Evolutionary conservation across 1,284 basidiomycete species (phyloP), one percentile per base, ranked within the genome.

Genomic region (Sporisorium iseilematis-ciliati): DNA sequence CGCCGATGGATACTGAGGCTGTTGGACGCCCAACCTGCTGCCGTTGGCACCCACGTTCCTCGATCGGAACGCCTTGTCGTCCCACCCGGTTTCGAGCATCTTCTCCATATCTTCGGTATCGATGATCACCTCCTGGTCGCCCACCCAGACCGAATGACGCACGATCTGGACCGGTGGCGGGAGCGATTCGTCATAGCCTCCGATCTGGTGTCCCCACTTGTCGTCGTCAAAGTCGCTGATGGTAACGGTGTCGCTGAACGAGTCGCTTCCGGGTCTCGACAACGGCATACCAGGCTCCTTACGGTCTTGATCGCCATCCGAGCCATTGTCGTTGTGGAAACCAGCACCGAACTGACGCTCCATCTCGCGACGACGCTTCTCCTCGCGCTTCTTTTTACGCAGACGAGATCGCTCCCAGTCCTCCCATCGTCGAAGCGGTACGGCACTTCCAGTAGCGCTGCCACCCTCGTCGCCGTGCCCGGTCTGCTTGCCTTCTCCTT

Each of bases 401-500:
- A 98, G 88, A 38, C 96, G 90, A n/a, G 93, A 96, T 42, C 95
- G 91, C 86, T 99, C 97, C 97, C 97, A 99, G 82, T 99, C 97
- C 86, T 99, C 95, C 97, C 97, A 99, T 62, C 95, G 89, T 41
- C 97, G 91, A 82, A 98, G 87, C 0, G 97, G 95, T 26, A 99
- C 90, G 0, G 89, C 89, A 45, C 88, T 87, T 1, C 89, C 90
- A 50, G 89, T 88, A 46, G 88, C 87, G 6, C 86, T 79, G 5
- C 87, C 87, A 52, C 88, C 89, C 33, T 91, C 91, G 20, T 89
- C 89, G 25, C 90, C 92, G 81, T 97, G 94, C 8, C 90, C 91
- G 74, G 90, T 89, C 51, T 88, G 90, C 54, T 83, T 83, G 54
- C 60, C 74, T 63, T 86, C 85, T 43, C 83, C 79, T 86, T 93